Evolutionary conservation across 2,329 filamentous ascomycete genomes (phyloP), one percentile per base, ranked within the genome.

Genomic region (Davidsoniella neocaledoniae): DNA sequence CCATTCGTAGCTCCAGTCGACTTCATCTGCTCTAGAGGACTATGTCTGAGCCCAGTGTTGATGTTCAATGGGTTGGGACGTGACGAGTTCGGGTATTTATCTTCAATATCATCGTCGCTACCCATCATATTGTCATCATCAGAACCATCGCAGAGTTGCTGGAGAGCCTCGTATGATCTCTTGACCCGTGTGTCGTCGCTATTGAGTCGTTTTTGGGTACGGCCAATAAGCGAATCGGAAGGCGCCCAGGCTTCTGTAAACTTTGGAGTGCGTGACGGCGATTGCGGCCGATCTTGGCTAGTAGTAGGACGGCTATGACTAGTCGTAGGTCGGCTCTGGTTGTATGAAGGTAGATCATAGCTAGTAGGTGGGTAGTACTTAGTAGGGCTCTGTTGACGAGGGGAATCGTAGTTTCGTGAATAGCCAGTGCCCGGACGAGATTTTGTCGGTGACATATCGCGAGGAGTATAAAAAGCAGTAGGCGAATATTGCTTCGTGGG

Each of bases 161-260:
- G 58, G 36, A 77, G 56, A 5, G 67, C 63, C 46, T 71, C 65
- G 59, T 77, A 77, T 29, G 65, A 57, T 50, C 62, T 62, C 16
- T 49, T 60, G 36, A 57, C 58, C 46, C 58, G 60, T 48, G 62
- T 61, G 51, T 62, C 60, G 4, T 63, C 63, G 54, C 65, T 64
- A 55, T 69, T 68, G 5, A 50, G 29, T n/a, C 70, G 68, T 56
- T 75, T 66, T 54, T 74, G 70, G 2, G 73, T 76, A 56, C 72
- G 69, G 46, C 65, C 68, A 57, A 74, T 66, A 40, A 75, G 66
- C 2, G 72, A 73, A 38, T 76, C 72, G 1, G 71, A 69, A 2
- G 73, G 64, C 54, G 68, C 68, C 73, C 73, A 77, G 0, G 71
- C 66, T 57, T 76, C 73, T 4, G 68, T 74, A 56, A 75, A 74